These are phyloP conservation scores for Botryotinia globosa DNA, from an alignment of 2,329 filamentous ascomycete genomes.

Conservation along the genomic window DNA sequence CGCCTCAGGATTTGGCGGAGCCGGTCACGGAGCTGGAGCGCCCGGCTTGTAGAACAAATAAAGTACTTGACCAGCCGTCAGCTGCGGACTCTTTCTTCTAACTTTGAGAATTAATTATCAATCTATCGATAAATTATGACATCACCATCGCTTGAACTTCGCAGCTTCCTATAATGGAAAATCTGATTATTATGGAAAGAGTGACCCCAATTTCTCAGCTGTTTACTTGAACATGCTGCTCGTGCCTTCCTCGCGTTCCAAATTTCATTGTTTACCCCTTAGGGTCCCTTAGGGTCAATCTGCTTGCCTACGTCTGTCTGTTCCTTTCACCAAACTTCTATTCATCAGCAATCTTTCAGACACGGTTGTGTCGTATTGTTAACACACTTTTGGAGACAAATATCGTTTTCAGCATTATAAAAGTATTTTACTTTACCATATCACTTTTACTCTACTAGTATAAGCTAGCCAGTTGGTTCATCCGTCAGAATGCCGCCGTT, in stretches of 20 bases:
- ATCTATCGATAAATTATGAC: background rate
- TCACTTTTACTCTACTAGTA: background rate
- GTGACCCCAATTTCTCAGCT: background rate
- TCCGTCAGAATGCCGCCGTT: background rate
- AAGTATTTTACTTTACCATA: constrained; percentile 8
- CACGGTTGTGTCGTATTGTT: constrained; percentile 21
- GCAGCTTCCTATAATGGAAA: background rate
- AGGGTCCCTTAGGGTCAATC: background rate
- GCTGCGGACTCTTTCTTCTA: background rate
- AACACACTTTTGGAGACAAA: constrained; percentile 18
- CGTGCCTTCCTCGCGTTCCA: constrained; percentile 8
- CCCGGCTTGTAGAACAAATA: constrained; percentile 2
- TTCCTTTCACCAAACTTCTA: background rate
- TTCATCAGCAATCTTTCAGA: constrained; percentile 11
- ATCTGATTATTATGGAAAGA: background rate
- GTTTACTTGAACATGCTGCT: background rate
- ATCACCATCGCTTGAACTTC: background rate
- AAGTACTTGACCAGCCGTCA: background rate
- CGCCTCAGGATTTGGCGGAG: constrained; percentile 24
- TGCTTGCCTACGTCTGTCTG: background rate
- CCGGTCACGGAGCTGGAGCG: constrained; percentile 13
- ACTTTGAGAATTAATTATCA: background rate
- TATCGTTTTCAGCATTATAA: constrained; percentile 15
- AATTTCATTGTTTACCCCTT: background rate
- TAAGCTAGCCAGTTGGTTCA: background rate